Conservation (phyloP, 2,329 filamentous ascomycete species). For the Monosporascus sp. region DNA sequence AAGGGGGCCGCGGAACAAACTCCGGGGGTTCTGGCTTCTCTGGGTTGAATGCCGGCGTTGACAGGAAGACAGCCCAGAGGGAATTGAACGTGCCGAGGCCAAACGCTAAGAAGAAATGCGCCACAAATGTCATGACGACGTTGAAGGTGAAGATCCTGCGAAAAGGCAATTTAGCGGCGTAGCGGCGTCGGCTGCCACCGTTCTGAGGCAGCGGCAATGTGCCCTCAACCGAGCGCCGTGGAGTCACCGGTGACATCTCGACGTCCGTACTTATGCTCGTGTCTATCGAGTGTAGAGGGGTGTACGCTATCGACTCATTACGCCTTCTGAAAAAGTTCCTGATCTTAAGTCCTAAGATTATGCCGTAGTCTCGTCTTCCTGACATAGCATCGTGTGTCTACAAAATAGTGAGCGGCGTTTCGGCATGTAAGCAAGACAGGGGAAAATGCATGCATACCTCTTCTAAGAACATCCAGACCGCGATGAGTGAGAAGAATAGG, state of each 20-base stretch:
- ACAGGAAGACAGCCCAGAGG: conserved; percentile 72
- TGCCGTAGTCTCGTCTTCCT: conserved; percentile 37
- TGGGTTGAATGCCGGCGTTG: conserved; percentile 57
- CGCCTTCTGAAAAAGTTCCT: conserved; percentile 20
- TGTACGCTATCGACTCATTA: conserved; percentile 23
- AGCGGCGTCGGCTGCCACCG: conserved; percentile 26
- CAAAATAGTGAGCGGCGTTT: background rate
- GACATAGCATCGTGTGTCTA: conserved; percentile 43
- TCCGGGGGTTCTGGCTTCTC: conserved; percentile 24
- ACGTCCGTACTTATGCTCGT: conserved; percentile 20
- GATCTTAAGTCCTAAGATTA: conserved; percentile 34
- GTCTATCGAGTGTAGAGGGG: conserved; percentile 27
- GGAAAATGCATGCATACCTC: conserved; percentile 34
- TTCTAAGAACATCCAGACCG: conserved; percentile 46
- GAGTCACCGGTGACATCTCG: conserved; percentile 25
- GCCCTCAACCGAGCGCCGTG: conserved; percentile 11
- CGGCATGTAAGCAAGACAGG: too few relatives aligned
- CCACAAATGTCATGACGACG: conserved; percentile 50
- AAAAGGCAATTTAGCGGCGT: conserved; percentile 46
- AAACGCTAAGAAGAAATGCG: conserved; percentile 64
- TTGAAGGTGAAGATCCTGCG: conserved; percentile 51
- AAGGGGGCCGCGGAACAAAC: conserved; percentile 39
- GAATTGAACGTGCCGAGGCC: conserved; percentile 74
- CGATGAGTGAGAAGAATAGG: conserved; percentile 35
- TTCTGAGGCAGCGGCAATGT: conserved; percentile 4